Base-by-base conservation (phyloP, 352 stramenopile genomes). In the Globisporangium perplexum region DNA sequence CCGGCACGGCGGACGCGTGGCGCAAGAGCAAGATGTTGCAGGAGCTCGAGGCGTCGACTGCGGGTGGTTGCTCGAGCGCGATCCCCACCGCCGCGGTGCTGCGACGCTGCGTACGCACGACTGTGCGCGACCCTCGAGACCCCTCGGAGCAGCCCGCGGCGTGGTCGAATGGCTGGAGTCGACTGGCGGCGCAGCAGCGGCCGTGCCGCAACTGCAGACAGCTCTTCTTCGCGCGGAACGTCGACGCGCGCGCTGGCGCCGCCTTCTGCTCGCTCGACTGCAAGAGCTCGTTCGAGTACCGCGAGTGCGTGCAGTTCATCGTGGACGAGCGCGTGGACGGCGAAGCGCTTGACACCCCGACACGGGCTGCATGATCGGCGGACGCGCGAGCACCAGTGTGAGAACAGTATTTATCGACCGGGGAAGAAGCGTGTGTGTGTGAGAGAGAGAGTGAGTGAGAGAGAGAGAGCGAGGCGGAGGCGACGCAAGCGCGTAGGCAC, bases 241-340 rank as follows among this genome's bases (percentile, higher is more conserved):
- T 36, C 22, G 26, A 18, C 20, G 18, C 22, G 15, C 31, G 15
- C 15, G 20, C 28, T 11, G 22, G 8, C 22, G 31, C 11, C 6
- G 50, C 50, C 8, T 89, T 79, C 58, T 89, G 78, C 53, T 73
- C 69, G 43, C 72, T 78, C 33, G 78, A 89, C 67, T 89, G 78
- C 60, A 66, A 75, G 55, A 87, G 65, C 61, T 74, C 69, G 20
- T 81, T 70, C 47, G 64, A 83, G 50, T 89, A 85, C 57, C 66
- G 66, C 7, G 49, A 50, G 10, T 38, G 65, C 5, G 52, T 89
- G 26, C 77, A 88, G 47, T 45, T 69, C 28, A 28, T 63, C 11
- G 65, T 80, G 48, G 70, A 79, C 54, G 50, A 62, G 33, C 58
- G 51, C 48, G 53, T 62, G 17, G 49, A 56, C 31, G 55, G 57